A percentile compares a stretch with the other conserved stretches of the same genome.
Conservation (phyloP, 257 asterid species). For the Ocimum tenuiflorum region DNA sequence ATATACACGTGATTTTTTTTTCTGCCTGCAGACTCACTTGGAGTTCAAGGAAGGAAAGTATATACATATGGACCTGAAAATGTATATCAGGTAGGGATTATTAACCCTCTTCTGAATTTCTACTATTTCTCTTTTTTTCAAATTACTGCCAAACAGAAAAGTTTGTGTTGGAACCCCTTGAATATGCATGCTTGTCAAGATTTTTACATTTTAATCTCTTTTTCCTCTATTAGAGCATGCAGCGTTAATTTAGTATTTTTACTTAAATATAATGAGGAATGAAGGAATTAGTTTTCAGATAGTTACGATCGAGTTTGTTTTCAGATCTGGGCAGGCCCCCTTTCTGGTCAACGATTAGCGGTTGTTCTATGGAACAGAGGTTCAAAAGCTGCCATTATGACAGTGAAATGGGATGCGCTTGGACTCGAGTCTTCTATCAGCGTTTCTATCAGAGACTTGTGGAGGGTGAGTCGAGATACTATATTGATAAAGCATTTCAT, state of each 20-base stretch:
- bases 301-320: not conserved
- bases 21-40: conserved; percentile 63
- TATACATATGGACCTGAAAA: conserved; percentile 48
- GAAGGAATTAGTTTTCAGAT: not conserved
- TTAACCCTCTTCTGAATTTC: not conserved
- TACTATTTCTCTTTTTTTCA: too few relatives aligned
- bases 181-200: not conserved
- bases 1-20: not conserved
- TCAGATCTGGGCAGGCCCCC: conserved; percentile 98
- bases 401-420: conserved; percentile 54
- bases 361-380: conserved; percentile 86
- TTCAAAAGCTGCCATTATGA: conserved; percentile 46
- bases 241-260: not conserved
- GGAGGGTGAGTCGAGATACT: conserved; percentile 54
- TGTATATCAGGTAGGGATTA: conserved; percentile 46
- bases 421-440: conserved; percentile 67
- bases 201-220: not conserved
- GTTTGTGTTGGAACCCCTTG: not conserved
- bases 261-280: not conserved
- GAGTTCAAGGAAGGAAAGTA: conserved; percentile 93
- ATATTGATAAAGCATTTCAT: not conserved
- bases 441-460: conserved; percentile 73
- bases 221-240: not conserved
- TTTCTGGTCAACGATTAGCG: conserved; percentile 64
- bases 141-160: not conserved